phyloP scores from a whole-genome alignment of 2,329 filamentous ascomycete genomes.

The Phaeosphaeria sp. region DNA sequence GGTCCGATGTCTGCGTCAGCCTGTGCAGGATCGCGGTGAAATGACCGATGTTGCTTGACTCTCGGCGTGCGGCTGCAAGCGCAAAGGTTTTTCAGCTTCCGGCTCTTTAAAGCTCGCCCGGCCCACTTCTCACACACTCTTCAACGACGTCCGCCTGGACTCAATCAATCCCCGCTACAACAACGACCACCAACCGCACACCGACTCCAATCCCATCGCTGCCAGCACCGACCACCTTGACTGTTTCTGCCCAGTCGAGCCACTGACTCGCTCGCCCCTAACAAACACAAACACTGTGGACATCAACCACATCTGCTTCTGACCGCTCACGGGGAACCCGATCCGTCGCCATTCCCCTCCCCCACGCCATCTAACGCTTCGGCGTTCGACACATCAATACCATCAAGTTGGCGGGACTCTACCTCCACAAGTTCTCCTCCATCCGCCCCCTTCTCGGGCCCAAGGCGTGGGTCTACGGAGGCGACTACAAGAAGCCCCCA shows the following conservation, averaged over 20 bases:
- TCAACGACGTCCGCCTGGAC: constrained; percentile 34
- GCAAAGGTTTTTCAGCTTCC: background rate
- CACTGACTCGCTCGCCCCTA: constrained; percentile 18
- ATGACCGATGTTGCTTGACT: background rate
- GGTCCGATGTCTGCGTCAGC: background rate
- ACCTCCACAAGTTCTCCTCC: constrained; percentile 73
- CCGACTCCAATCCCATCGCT: constrained; percentile 4
- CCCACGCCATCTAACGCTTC: constrained; percentile 41
- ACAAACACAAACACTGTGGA: constrained; percentile 17
- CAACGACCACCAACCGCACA: constrained; percentile 3
- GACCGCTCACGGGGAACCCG: constrained; percentile 25
- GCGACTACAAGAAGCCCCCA: constrained; percentile 90
- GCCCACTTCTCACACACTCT: constrained; percentile 15
- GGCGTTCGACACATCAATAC: constrained; percentile 57
- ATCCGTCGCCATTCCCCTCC: constrained; percentile 26
- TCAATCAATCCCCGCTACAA: background rate
- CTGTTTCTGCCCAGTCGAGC: constrained; percentile 13
- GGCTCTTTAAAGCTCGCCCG: constrained; percentile 3
- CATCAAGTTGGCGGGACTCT: constrained; percentile 95
- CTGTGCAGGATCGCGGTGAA: background rate
- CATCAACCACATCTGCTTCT: constrained; percentile 33
- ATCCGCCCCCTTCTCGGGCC: constrained; percentile 91
- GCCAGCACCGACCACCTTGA: constrained; percentile 11
- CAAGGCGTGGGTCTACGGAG: constrained; percentile 93
- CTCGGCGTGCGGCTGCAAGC: background rate